These are phyloP conservation scores for Blepharisma undulans DNA, from an alignment of 169 alveolate genomes.

Conservation along the genomic window DNA sequence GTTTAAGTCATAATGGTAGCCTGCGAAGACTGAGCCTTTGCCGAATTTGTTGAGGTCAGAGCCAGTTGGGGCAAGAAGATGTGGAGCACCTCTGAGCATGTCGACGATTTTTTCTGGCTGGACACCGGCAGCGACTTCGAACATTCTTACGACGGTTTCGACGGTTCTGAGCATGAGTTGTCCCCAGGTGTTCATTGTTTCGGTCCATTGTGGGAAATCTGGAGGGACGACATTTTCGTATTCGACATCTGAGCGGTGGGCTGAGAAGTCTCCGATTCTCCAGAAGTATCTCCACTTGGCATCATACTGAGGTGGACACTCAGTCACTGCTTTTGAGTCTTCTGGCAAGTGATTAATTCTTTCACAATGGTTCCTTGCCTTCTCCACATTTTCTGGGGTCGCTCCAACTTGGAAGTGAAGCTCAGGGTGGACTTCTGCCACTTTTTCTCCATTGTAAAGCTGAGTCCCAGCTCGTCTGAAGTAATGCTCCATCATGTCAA, in stretches of 20 bases:
- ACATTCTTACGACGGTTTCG: slow-evolving; percentile 77
- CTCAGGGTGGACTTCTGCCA: slow-evolving; percentile 72
- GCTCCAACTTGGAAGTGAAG: slow-evolving; percentile 74
- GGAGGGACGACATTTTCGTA: slow-evolving; percentile 69
- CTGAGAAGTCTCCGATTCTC: slow-evolving; percentile 77
- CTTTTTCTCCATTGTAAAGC: slow-evolving; percentile 58
- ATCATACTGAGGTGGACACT: slow-evolving; percentile 78
- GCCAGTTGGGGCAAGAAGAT: slow-evolving; percentile 84
- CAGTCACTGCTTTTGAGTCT: slow-evolving; percentile 68
- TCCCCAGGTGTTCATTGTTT: slow-evolving; percentile 78
- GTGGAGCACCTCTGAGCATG: slow-evolving; percentile 75
- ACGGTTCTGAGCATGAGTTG: slow-evolving; percentile 68
- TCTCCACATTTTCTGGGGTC: slow-evolving; percentile 75
- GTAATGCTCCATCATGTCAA: slow-evolving; percentile 74
- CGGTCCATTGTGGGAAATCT: slow-evolving; percentile 72
- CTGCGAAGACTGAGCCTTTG: slow-evolving; percentile 78
- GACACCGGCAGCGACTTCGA: slow-evolving; percentile 74
- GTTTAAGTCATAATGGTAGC: slow-evolving; percentile 82
- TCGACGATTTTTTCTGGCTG: slow-evolving; percentile 60
- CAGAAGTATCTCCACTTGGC: slow-evolving; percentile 87
- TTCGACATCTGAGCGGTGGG: slow-evolving; percentile 45
- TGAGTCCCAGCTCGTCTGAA: slow-evolving; percentile 56
- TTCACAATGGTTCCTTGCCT: slow-evolving; percentile 73
- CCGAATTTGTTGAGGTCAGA: slow-evolving; percentile 73
- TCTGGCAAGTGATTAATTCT: slow-evolving; percentile 50